Evolutionary conservation across 371 early-diverging fungal genomes (phyloP), one percentile per base, ranked within the genome.

Genomic region (Haplosporangium sp.): DNA sequence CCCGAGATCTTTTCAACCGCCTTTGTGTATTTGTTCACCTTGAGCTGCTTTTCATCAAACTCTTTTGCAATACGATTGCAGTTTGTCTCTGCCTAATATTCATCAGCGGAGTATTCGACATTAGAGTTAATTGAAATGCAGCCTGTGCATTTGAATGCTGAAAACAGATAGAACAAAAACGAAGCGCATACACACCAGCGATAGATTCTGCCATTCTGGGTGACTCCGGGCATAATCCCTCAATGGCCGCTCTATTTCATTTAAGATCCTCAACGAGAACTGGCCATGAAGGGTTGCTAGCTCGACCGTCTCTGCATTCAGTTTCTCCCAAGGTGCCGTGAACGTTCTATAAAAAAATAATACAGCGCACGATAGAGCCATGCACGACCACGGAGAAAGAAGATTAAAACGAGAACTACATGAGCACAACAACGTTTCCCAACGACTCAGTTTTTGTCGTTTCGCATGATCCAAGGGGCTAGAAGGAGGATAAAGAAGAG

Each of bases 241-340:
- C 50, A 86, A 51, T 0, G 84, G 83, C 21, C 74, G 66, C 64
- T 86, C 87, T 61, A 85, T 68, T 41, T 86, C 85, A 41, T 83
- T 84, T 1, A 76, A 54, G 50, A 85, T 84, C 29, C 74, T 74
- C 20, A 75, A 65, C n/a, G 85, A 69, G 67, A 84, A 60, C 40
- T 80, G 82, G 12, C 81, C 75, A 58, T 86, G 87, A 41, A 84
- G 80, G 11, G 80, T 77, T 5, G 85, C 81, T 20, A 85, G 50
- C 61, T 85, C 84, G 10, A 64, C 66, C 1, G 85, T 42, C 67
- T 86, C 87, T 20, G 84, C 70, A 38, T 76, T 81, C 45, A 86
- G 69, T 58, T 80, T 82, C 41, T 84, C 84, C 85, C 85, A 86
- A n/a, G 79, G 65, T 7, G 69, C 64, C 20, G 65, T 62, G 40